Evolutionary conservation across 2,329 filamentous ascomycete species (phyloP), one percentile per base, ranked within the genome.

Genomic region (Akanthomyces dipterigenus): DNA sequence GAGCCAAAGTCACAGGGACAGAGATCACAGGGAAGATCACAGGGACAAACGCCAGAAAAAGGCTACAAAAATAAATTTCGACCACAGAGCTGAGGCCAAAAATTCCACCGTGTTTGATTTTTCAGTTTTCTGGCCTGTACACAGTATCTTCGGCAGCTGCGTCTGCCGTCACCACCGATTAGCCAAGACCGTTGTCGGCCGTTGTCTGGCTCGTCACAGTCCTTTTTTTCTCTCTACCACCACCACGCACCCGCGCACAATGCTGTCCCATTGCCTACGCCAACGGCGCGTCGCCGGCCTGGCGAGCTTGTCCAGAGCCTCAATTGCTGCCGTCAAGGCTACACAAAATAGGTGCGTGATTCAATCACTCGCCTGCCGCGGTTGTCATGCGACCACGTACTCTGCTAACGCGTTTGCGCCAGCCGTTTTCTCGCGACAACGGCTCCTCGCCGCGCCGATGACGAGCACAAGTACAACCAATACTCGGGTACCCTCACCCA

Each of bases 401-500:
- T 11, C 54, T 51, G 5, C 49, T 56, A 16, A 62, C 14, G 50
- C 24, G 20, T n/a, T 34, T 45, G 20, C 36, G 34, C 31, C 46
- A 83, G 81, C 62, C 82, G 82, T 59, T 72, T 78, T 64, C 73
- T 85, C 58, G 82, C 80, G 45, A 75, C 77, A 49, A 82, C 83
- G 20, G 68, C 80, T 34, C 71, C 79, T 67, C 75, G 78, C 64
- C 77, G 72, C 61, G 69, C 75, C 67, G 78, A 85, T 63, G 77
- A 82, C 49, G 9, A 53, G 24, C 24, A n/a, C 40, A 75, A 81
- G 68, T 84, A 96, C 74, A 99, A 99, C 82, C 91, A 86, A 75
- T 81, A 93, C 72, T 97, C 93, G 64, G 80, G 86, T 64, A 76
- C 81, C 73, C 93, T 99, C 79, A 99, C 95, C 28, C 93, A 98